These are phyloP conservation scores for Saturnispora dispora DNA, from an alignment of 805 yeast genomes.

Conservation along the genomic window DNA sequence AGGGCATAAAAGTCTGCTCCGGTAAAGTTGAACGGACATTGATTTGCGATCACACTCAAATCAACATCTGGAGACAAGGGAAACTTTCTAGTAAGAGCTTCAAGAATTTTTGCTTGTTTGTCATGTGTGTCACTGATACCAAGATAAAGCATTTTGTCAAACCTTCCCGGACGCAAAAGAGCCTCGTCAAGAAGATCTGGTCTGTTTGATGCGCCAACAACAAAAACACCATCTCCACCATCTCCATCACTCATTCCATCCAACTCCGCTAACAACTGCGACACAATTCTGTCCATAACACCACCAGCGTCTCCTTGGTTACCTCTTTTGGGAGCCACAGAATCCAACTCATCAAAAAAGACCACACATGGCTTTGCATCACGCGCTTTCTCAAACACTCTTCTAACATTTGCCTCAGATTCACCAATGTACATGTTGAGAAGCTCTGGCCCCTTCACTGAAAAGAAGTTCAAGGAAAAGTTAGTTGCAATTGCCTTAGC, in stretches of 20 bases:
- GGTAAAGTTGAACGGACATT: constrained; percentile 83
- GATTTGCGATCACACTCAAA: constrained; percentile 47
- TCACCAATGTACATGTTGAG: constrained; percentile 98
- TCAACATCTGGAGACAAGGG: constrained; percentile 51
- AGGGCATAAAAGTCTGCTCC: constrained; percentile 98
- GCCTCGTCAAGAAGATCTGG: constrained; percentile 96
- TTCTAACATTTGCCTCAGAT: constrained; percentile 92
- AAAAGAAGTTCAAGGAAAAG: constrained; percentile 86
- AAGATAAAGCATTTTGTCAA: constrained; percentile 87
- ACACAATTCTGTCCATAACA: constrained; percentile 97
- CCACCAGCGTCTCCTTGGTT: constrained; percentile 99
- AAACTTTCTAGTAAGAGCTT: constrained; percentile 84
- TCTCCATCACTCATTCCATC: constrained; percentile 91
- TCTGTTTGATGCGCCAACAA: constrained; percentile 97
- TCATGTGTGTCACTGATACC: constrained; percentile 90
- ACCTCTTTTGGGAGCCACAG: constrained; percentile 97
- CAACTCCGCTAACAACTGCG: constrained; percentile 86
- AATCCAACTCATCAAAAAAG: constrained; percentile 94
- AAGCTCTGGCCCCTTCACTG: constrained; percentile 95
- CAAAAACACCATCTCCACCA: constrained; percentile 82
- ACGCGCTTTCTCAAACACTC: constrained; percentile 87
- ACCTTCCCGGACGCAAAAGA: constrained; percentile 84
- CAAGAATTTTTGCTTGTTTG: constrained; percentile 75
- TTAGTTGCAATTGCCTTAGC: constrained; percentile 98
- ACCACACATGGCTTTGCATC: constrained; percentile 98